Percentiles rank a stretch among this genome's conserved stretches.
phyloP scores from a whole-genome alignment of 164 flowering plant genomes.

The Vitis cinerea region DNA sequence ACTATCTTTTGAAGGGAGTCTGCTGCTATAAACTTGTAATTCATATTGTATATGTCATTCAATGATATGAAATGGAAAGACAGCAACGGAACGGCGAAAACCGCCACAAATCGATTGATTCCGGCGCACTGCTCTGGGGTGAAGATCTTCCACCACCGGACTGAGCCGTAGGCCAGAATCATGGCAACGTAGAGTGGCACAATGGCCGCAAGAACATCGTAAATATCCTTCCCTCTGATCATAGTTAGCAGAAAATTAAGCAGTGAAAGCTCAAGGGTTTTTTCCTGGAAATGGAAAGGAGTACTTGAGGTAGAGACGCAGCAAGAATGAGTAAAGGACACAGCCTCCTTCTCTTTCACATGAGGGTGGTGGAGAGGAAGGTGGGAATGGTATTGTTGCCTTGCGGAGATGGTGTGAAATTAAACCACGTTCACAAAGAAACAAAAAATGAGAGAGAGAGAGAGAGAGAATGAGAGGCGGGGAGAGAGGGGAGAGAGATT shows the following conservation, averaged over 20 bases:
- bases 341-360: too few species aligned
- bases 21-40: slow-evolving; percentile 86
- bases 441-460: too few species aligned
- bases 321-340: too few species aligned
- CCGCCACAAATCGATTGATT: slow-evolving; percentile 91
- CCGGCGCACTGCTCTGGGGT: slow-evolving; percentile 96
- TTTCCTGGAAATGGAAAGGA: background rate
- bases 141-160: slow-evolving; percentile 95
- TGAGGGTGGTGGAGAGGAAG: too few species aligned
- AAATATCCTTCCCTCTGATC: slow-evolving; percentile 85
- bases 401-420: too few species aligned
- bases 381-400: too few species aligned
- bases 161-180: slow-evolving; percentile 91
- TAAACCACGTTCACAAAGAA: too few species aligned
- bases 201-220: slow-evolving; percentile 76
- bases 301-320: too few species aligned
- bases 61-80: slow-evolving; percentile 92
- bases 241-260: slow-evolving; percentile 24
- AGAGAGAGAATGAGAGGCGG: too few species aligned
- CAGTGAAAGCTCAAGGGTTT: too few species aligned
- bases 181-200: slow-evolving; percentile 89
- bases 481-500: too few species aligned
- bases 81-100: slow-evolving; percentile 89
- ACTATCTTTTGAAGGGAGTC: slow-evolving; percentile 82
- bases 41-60: slow-evolving; percentile 81